Percentiles rank a stretch among this genome's conserved stretches.
Conservation (phyloP, 108 stramenopile species). For the Schizochytrium sp. region DNA sequence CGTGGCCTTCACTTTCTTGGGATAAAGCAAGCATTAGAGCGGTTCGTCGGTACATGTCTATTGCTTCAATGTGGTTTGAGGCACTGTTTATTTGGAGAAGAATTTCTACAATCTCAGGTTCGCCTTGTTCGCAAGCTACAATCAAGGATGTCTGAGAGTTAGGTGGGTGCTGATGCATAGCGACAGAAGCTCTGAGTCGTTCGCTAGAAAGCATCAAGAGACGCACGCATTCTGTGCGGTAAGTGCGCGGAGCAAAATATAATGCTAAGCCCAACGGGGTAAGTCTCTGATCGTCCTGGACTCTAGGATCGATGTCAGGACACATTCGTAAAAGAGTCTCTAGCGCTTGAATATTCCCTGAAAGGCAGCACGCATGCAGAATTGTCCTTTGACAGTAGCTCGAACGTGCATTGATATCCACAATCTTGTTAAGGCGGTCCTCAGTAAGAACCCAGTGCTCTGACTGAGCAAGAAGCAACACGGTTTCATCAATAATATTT, state of each 20-base stretch:
- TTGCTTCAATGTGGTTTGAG: neutral
- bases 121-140: slow-evolving; percentile 18
- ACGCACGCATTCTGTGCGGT: neutral
- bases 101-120: slow-evolving; percentile 1
- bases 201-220: no score
- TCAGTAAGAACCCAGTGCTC: neutral
- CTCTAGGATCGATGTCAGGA: neutral
- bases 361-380: slow-evolving; percentile 17
- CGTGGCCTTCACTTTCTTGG: neutral
- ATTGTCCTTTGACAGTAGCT: neutral
- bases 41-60: neutral
- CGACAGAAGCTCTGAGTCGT: no score
- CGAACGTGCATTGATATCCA: neutral
- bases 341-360: neutral
- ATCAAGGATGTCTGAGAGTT: neutral
- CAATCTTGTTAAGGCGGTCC: neutral
- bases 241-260: neutral
- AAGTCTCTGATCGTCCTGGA: neutral
- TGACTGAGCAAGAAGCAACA: neutral
- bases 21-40: slow-evolving; percentile 20
- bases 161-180: no score
- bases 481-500: neutral
- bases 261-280: neutral
- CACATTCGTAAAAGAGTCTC: neutral
- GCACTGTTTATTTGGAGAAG: neutral